Base-by-base conservation (phyloP, 805 yeast genomes). In the Ogataea nakhonphanomensis region DNA sequence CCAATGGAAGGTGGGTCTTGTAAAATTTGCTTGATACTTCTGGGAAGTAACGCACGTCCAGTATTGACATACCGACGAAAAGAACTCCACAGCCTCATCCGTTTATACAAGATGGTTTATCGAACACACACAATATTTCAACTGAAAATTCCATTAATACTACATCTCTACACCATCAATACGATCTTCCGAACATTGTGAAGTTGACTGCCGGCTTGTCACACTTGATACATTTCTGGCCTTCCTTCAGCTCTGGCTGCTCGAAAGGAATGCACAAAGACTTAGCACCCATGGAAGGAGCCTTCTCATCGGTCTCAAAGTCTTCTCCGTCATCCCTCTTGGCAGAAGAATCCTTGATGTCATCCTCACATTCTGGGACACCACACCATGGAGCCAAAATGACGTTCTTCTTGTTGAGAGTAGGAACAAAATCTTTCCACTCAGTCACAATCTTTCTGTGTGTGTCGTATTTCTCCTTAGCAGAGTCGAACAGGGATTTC, bases 241-340 rank as follows among this genome's bases (percentile, higher is more conserved):
- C 91, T 51, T 64, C 69, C 63, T 78, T 78, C 65, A 91, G 76
- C 57, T 70, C 78, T 44, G 96, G 96, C 72, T 91, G 98, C 28
- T 86, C 84, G 60, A 81, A 81, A 51, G 99, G 99, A 64, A 90
- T 90, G 78, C 99, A 93, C 66, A 93, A 75, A 14, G 96, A 84
- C 74, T 93, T 93, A 52, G 99, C 99, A 61, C 99, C 99, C 99
- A 93, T 93, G 37, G 95, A 81, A 62, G 99, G 99, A 17, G 99
- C 88, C 65, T 86, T 84, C 60, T 93, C 98, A 62, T 93, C 99
- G 35, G 73, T 83, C 64, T 85, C 96, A 53, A 79, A 87, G 51
- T 85, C 95, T 48, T 84, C 91, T 52, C 88, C 84, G 54, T 79
- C 81, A 61, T 83, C 84, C 60, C 81, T 78, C 66, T 74, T 81